These are phyloP conservation scores for Epithemia pelagica DNA, from an alignment of 108 stramenopile species.

Conservation along the genomic window DNA sequence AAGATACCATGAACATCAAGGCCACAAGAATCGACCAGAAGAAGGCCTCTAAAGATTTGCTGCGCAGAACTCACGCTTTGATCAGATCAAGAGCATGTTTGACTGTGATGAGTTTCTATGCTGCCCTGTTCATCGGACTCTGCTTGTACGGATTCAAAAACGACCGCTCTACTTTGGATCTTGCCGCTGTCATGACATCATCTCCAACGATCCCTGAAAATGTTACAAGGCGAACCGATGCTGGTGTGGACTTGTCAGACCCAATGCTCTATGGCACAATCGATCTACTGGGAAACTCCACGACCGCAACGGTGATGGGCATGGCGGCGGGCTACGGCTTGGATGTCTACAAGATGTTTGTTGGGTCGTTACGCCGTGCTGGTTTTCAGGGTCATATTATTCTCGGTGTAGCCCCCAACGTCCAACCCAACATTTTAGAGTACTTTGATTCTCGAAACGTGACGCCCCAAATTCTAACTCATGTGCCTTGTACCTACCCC, in stretches of 20 bases:
- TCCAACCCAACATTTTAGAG: slow-evolving; percentile 3
- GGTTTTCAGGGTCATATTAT: slow-evolving; percentile 69
- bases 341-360: slow-evolving; percentile 38
- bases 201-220: neutral
- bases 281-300: slow-evolving; percentile 9
- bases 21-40: no score
- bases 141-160: no score
- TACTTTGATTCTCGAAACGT: slow-evolving; percentile 52
- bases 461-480: slow-evolving; percentile 21
- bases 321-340: slow-evolving; percentile 40
- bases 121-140: no score
- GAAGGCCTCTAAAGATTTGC: no score
- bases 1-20: neutral
- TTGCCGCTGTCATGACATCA: no score
- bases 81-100: no score
- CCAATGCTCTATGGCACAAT: neutral
- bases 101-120: no score
- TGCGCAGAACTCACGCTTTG: no score
- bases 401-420: slow-evolving; percentile 37
- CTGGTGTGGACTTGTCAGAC: slow-evolving; percentile 15
- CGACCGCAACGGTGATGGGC: slow-evolving; percentile 32
- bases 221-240: slow-evolving; percentile 2
- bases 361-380: slow-evolving; percentile 56
- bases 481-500: slow-evolving; percentile 17
- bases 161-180: no score